Evolutionary conservation across 1,139 yeast species (phyloP), one percentile per base, ranked within the genome.

Genomic region (Sugiyamaella neomexicana): DNA sequence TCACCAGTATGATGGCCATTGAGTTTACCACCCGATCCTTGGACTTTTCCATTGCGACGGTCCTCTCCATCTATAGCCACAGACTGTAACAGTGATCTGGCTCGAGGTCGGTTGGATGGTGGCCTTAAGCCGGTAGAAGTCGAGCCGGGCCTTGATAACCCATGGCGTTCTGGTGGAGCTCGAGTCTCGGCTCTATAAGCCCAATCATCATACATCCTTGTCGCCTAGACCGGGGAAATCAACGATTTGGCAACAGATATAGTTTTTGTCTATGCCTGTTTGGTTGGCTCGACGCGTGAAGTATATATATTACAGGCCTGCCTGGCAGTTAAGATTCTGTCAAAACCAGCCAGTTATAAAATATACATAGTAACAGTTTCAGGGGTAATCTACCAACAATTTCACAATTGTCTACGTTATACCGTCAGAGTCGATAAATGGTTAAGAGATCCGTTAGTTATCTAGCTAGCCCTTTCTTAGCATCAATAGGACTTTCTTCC

Each of bases 171-270:
- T 4, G 43, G 46, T 15, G 31, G 40, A 16, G 39, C 27, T 12
- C 40, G 13, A 13, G 55, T 46, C 17, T 52, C 55, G 44, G 50
- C 55, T 48, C 66, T 63, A 48, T 66, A 67, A 44, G 69, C 69
- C 71, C 71, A 68, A 44, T 68, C 71, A 58, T 68, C 71, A 55
- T 64, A 66, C 71, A 67, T 67, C 36, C 41, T 38, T 38, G 17
- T n/a, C 15, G 12, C 41, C 41, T 38, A 38, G 15, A 38, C 2
- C 2, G 25, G 40, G n/a, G 38, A n/a, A 34, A 13, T 34, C 13
- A 34, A n/a, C 16, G n/a, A 16, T 3, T 5, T 25, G 43, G 4
- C 5, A 39, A 29, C 34, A 4, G n/a, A 4, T 29, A 29, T 9
- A 3, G 34, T 3, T 29, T 5, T 5, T 29, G n/a, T 29, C 5